Conservation (phyloP, 148 eudicot genomes). For the Pharnaceum exiguum region DNA sequence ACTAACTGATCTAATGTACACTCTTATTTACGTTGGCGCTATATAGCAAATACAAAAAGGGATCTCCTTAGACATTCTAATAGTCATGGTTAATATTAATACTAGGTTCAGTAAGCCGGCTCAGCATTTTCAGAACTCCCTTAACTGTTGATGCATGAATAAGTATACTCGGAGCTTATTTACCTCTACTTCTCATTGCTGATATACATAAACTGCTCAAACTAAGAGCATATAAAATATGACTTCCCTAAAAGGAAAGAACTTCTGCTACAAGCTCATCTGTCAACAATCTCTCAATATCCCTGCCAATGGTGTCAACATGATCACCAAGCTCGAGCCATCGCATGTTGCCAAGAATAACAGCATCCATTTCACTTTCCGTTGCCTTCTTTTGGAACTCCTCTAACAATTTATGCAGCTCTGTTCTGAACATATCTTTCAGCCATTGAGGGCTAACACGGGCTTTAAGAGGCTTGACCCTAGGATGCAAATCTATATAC, state of each 20-base stretch:
- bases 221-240: not conserved
- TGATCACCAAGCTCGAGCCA: slow-evolving; percentile 45
- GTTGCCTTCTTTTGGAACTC: slow-evolving; percentile 26
- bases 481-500: slow-evolving; percentile 30
- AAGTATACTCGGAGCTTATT: not conserved
- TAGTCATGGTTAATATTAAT: too few relatives aligned
- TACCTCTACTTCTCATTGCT: not conserved
- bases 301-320: slow-evolving; percentile 43
- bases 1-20: too few relatives aligned
- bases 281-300: slow-evolving; percentile 51
- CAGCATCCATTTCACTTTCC: slow-evolving; percentile 15
- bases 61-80: too few relatives aligned
- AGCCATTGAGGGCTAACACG: slow-evolving; percentile 15
- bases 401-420: slow-evolving; percentile 38
- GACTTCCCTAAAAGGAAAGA: slow-evolving; percentile 12
- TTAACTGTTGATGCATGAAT: slow-evolving; percentile 1
- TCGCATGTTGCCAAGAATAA: slow-evolving; percentile 39
- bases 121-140: slow-evolving; percentile 1
- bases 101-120: too few relatives aligned
- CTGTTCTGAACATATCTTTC: slow-evolving; percentile 27
- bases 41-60: too few relatives aligned
- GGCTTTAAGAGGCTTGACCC: slow-evolving; percentile 24
- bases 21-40: too few relatives aligned
- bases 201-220: slow-evolving; percentile 9
- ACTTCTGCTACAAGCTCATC: slow-evolving; percentile 59